These are phyloP conservation scores for Fusarium incarnatum DNA, from an alignment of 2,329 filamentous ascomycete species.

Conservation along the genomic window DNA sequence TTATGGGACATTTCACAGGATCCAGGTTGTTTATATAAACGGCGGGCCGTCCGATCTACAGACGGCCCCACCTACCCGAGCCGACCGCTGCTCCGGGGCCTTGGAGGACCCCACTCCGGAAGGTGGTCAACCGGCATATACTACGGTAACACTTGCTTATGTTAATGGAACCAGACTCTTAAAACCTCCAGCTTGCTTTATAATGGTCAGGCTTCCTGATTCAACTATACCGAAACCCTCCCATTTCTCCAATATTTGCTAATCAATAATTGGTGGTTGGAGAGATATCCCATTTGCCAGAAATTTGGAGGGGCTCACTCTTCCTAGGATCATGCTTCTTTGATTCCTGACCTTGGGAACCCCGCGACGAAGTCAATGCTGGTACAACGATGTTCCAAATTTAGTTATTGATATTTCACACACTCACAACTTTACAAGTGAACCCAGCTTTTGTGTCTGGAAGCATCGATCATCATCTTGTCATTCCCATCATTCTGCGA, in stretches of 20 bases:
- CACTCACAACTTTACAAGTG: not conserved
- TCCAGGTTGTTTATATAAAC: slow-evolving; percentile 7
- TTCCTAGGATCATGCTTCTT: slow-evolving; percentile 17
- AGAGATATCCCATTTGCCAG: not conserved
- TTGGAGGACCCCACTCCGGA: not conserved
- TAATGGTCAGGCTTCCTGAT: not conserved
- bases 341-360: slow-evolving; percentile 15
- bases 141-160: not conserved
- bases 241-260: not conserved
- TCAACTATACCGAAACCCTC: not conserved
- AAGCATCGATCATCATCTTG: not conserved
- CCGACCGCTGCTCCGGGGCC: slow-evolving; percentile 7
- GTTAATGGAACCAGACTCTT: not conserved
- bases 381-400: not conserved
- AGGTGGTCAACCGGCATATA: not conserved
- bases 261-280: not conserved
- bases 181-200: not conserved
- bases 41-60: slow-evolving; percentile 32
- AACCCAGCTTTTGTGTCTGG: not conserved
- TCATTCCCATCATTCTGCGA: not conserved
- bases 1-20: not conserved
- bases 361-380: slow-evolving; percentile 3
- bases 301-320: not conserved
- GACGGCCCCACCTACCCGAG: slow-evolving; percentile 33
- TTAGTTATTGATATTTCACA: not conserved